A percentile compares a stretch with the other conserved stretches of the same genome.
These are phyloP conservation scores for Venturia effusa DNA, from an alignment of 2,329 filamentous ascomycete genomes.

Conservation along the genomic window DNA sequence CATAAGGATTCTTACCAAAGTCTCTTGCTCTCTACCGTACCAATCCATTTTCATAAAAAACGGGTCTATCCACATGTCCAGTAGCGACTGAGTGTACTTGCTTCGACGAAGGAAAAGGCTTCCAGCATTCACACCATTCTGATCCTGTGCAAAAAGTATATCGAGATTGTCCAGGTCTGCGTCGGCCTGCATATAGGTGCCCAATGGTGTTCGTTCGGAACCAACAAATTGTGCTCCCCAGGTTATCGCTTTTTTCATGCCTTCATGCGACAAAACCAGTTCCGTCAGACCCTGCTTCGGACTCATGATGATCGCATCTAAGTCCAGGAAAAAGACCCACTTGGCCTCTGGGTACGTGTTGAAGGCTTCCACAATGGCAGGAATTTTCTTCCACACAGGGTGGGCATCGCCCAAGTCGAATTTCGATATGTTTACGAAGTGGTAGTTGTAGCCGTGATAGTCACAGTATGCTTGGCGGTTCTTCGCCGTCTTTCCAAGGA, in stretches of 20 bases:
- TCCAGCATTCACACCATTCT: conserved; percentile 30
- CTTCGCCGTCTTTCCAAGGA: conserved; percentile 23
- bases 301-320: conserved; percentile 31
- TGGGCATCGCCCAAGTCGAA: conserved; percentile 27
- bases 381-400: conserved; percentile 29
- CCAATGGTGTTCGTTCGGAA: conserved; percentile 18
- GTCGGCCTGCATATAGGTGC: conserved; percentile 15
- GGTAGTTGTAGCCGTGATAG: conserved; percentile 26
- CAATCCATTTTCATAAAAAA: conserved; percentile 26
- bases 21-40: conserved; percentile 25
- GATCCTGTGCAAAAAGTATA: conserved; percentile 30
- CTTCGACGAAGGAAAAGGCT: conserved; percentile 29
- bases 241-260: conserved; percentile 18
- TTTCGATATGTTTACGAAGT: conserved; percentile 30
- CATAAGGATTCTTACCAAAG: conserved; percentile 15
- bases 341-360: conserved; percentile 26
- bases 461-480: conserved; percentile 27
- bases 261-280: conserved; percentile 24
- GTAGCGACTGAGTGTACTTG: conserved; percentile 25
- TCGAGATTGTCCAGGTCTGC: conserved; percentile 23
- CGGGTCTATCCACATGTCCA: conserved; percentile 30
- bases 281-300: conserved; percentile 23
- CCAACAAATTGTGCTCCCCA: conserved; percentile 20
- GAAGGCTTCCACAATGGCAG: conserved; percentile 29
- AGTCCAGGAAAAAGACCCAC: conserved; percentile 32